These are phyloP conservation scores for Pyrrhoderma noxium DNA, from an alignment of 1,284 basidiomycete species.

Conservation along the genomic window DNA sequence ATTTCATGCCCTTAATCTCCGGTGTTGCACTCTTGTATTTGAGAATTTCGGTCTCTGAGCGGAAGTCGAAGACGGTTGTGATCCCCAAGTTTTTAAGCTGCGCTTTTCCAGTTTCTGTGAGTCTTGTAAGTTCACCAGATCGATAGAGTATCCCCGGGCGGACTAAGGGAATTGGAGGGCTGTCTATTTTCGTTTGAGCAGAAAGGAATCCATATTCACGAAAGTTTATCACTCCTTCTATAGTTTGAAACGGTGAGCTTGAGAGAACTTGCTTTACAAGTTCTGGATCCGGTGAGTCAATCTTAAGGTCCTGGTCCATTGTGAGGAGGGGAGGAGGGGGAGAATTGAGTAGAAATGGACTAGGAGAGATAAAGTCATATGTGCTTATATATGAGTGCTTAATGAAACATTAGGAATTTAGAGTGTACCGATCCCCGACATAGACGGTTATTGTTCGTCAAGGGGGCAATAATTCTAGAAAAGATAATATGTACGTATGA, in stretches of 20 bases:
- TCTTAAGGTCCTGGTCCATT: neutral
- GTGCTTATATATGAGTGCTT: too few relatives aligned
- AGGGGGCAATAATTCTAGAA: too few relatives aligned
- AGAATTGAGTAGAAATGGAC: neutral
- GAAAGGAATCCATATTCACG: constrained; percentile 31
- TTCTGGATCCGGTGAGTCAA: constrained; percentile 2
- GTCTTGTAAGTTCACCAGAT: constrained; percentile 33
- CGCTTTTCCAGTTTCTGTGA: constrained; percentile 31
- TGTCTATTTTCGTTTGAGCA: constrained; percentile 11
- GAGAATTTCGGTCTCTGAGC: constrained; percentile 31
- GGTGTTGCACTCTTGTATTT: constrained; percentile 28
- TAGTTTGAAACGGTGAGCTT: constrained; percentile 32
- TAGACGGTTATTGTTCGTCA: too few relatives aligned
- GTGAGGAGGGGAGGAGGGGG: neutral
- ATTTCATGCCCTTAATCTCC: constrained; percentile 28
- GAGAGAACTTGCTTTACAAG: constrained; percentile 7
- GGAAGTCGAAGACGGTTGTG: constrained; percentile 35
- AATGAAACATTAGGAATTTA: too few relatives aligned
- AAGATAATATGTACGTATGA: too few relatives aligned
- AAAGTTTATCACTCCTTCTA: constrained; percentile 37
- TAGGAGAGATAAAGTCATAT: too few relatives aligned
- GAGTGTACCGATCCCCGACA: too few relatives aligned
- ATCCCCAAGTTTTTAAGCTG: constrained; percentile 32
- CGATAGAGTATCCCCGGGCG: constrained; percentile 33
- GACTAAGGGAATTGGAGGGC: constrained; percentile 16